phyloP scores from a whole-genome alignment of 306 rosid genomes.

The Trichosanthes truncata region DNA sequence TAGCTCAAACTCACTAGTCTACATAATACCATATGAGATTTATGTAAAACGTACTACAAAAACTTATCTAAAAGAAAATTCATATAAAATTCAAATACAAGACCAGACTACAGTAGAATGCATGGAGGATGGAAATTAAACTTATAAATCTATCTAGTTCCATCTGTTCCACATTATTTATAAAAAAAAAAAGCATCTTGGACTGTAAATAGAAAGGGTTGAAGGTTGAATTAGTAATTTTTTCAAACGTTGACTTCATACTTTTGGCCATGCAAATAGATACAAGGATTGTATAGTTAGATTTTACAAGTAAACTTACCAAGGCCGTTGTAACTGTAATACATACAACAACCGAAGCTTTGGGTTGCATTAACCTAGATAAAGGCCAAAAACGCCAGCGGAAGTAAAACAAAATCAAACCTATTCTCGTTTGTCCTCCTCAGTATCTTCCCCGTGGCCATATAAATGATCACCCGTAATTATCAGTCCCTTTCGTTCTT shows the following conservation, averaged over 20 bases:
- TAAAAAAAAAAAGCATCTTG: background rate
- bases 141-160: too few species aligned
- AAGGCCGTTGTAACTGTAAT: background rate
- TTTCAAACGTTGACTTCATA: background rate
- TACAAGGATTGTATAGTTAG: background rate
- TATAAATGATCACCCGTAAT: constrained; percentile 32
- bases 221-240: background rate
- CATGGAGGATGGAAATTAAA: background rate
- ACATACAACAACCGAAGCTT: too few species aligned
- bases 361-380: background rate
- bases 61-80: background rate
- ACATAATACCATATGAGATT: background rate
- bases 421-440: constrained; percentile 89
- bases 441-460: constrained; percentile 54
- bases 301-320: background rate
- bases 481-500: constrained; percentile 35
- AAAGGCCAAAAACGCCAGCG: background rate
- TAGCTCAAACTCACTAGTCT: background rate
- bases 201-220: background rate
- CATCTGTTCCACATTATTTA: too few species aligned
- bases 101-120: background rate
- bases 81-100: background rate
- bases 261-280: background rate
- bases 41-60: background rate
- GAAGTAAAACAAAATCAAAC: background rate